Evolutionary conservation across 192 early-diverging fungal species (phyloP).

Genomic region (Chytriomyces sp.): DNA sequence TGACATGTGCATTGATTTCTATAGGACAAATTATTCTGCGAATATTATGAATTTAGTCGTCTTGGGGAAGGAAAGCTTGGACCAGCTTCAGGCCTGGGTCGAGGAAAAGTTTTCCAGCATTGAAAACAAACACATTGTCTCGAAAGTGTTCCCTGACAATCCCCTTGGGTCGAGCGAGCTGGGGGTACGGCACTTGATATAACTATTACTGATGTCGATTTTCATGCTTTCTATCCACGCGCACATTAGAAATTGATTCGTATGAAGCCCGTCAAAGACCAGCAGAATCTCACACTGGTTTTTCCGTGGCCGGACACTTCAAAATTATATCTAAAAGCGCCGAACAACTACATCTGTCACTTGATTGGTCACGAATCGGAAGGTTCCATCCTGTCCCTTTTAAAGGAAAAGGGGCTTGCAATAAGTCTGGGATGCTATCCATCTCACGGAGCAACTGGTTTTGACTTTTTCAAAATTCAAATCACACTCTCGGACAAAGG

Average conservation of each 20-base stretch:
- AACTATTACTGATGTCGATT: not conserved
- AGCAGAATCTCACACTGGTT: slow-evolving; percentile 74
- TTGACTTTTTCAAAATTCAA: slow-evolving; percentile 84
- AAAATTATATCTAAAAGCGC: slow-evolving; percentile 57
- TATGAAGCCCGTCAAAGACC: slow-evolving; percentile 71
- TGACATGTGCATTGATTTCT: slow-evolving; percentile 82
- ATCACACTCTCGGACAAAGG: slow-evolving; percentile 86
- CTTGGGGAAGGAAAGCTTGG: slow-evolving; percentile 78
- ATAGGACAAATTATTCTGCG: slow-evolving; percentile 87
- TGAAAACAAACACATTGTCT: slow-evolving; percentile 71
- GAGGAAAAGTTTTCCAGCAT: slow-evolving; percentile 81
- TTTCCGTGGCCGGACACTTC: slow-evolving; percentile 87
- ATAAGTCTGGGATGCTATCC: slow-evolving; percentile 70
- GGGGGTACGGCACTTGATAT: slow-evolving; percentile 46
- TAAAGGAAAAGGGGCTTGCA: slow-evolving; percentile 90
- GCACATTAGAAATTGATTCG: slow-evolving; percentile 59
- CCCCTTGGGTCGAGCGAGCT: slow-evolving; percentile 78
- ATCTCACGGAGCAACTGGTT: slow-evolving; percentile 65
- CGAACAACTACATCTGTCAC: slow-evolving; percentile 81
- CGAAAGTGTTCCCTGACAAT: slow-evolving; percentile 70
- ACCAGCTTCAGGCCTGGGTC: slow-evolving; percentile 79
- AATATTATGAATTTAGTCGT: slow-evolving; percentile 95
- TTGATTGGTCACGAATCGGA: slow-evolving; percentile 89
- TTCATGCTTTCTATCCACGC: not conserved
- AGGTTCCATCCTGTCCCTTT: slow-evolving; percentile 82